Percentiles rank a stretch among this genome's conserved stretches.
phyloP scores from a whole-genome alignment of 1,284 basidiomycete species.

The Blastosporella zonata region DNA sequence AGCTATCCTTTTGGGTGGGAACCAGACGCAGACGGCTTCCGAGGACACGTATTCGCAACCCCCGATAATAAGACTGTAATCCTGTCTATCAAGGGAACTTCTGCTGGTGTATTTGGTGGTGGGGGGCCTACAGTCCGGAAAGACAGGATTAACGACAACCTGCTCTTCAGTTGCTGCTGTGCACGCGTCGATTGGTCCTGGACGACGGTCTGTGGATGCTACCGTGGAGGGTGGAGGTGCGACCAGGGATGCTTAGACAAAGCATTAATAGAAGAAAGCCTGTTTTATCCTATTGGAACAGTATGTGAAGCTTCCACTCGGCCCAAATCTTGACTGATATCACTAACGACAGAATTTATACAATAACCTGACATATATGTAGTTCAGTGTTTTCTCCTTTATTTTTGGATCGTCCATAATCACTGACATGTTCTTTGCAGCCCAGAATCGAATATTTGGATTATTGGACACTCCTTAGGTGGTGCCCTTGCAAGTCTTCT shows the following conservation, averaged over 20 bases:
- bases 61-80: conserved; percentile 84
- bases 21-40: conserved; percentile 80
- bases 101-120: conserved; percentile 73
- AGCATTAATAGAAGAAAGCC: conserved; percentile 76
- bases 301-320: conserved; percentile 40
- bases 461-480: conserved; percentile 86
- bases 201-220: conserved; percentile 94
- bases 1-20: conserved; percentile 93
- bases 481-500: conserved; percentile 86
- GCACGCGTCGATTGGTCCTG: conserved; percentile 93
- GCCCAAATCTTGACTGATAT: background rate
- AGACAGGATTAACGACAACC: conserved; percentile 93
- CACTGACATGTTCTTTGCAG: conserved; percentile 19
- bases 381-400: conserved; percentile 35
- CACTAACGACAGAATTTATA: conserved; percentile 71
- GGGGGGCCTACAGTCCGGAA: conserved; percentile 87
- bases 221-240: conserved; percentile 80
- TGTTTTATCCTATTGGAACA: conserved; percentile 87
- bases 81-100: conserved; percentile 93
- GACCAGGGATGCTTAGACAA: conserved; percentile 80
- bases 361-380: conserved; percentile 92
- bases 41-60: conserved; percentile 88
- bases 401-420: background rate
- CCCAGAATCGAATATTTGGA: conserved; percentile 90
- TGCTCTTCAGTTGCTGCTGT: conserved; percentile 98